Conservation (phyloP, 1,139 yeast species). For the Nadsonia commutata region DNA sequence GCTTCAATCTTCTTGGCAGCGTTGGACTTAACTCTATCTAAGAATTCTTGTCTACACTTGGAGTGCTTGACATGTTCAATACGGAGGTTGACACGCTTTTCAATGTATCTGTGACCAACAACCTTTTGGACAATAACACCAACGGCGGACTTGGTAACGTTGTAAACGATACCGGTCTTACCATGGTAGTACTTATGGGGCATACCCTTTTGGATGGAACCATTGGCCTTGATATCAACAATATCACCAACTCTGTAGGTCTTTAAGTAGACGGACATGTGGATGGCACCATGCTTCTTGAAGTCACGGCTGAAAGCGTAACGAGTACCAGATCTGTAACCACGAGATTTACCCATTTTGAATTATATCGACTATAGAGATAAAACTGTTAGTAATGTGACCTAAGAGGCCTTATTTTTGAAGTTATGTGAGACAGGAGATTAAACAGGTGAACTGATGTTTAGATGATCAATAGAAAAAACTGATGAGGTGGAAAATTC, state of each 20-base stretch:
- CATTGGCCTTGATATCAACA: slow-evolving; percentile 98
- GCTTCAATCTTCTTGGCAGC: slow-evolving; percentile 92
- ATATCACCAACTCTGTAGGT: slow-evolving; percentile 97
- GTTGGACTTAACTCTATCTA: slow-evolving; percentile 94
- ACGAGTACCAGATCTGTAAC: slow-evolving; percentile 99
- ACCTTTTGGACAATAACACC: slow-evolving; percentile 97
- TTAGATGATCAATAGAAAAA: too few species aligned
- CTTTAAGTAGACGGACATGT: slow-evolving; percentile 94
- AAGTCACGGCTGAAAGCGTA: slow-evolving; percentile 99
- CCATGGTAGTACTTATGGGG: slow-evolving; percentile 99
- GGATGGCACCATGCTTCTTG: slow-evolving; percentile 93
- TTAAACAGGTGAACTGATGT: too few species aligned
- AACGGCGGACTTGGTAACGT: slow-evolving; percentile 95
- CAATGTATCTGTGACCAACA: slow-evolving; percentile 97
- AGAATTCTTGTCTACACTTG: slow-evolving; percentile 97
- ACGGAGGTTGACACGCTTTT: slow-evolving; percentile 97
- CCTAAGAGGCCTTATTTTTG: too few species aligned
- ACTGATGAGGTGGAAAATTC: too few species aligned
- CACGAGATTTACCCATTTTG: slow-evolving; percentile 87
- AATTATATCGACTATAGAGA: slow-evolving; percentile 18
- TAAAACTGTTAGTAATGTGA: neutral
- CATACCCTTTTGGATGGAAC: slow-evolving; percentile 99
- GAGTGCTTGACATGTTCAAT: slow-evolving; percentile 99
- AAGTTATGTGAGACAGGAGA: too few species aligned
- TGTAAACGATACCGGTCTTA: slow-evolving; percentile 97